phyloP scores from a whole-genome alignment of 2,329 filamentous ascomycete genomes.

The Apiospora marii region DNA sequence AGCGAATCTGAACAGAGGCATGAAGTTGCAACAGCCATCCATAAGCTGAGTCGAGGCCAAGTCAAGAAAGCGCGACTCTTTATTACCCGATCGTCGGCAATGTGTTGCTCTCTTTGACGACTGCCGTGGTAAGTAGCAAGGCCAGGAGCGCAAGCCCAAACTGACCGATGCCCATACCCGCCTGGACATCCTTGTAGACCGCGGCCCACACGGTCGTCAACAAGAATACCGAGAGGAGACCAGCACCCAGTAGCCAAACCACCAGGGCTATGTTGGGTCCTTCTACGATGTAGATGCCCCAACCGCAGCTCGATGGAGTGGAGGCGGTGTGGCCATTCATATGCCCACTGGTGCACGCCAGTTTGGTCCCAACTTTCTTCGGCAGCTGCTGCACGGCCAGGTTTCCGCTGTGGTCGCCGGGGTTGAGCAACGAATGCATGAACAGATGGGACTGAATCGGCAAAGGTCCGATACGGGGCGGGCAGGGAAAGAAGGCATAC shows the following conservation, averaged over 20 bases:
- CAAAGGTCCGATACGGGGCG: constrained; percentile 28
- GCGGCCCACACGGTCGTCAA: constrained; percentile 26
- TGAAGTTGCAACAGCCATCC: too few relatives aligned
- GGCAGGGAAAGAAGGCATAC: constrained; percentile 32
- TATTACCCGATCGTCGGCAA: not conserved
- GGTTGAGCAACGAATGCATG: constrained; percentile 35
- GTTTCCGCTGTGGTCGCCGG: constrained; percentile 29
- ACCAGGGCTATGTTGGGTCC: constrained; percentile 27
- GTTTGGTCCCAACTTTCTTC: constrained; percentile 28
- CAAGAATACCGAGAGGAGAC: constrained; percentile 25
- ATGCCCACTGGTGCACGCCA: not conserved
- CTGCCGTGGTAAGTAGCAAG: not conserved
- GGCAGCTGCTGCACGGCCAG: constrained; percentile 26
- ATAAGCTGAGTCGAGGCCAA: too few relatives aligned
- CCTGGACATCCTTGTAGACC: constrained; percentile 25
- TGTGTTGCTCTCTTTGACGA: not conserved
- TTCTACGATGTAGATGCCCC: constrained; percentile 32
- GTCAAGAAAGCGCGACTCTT: not conserved
- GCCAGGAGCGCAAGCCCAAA: constrained; percentile 25
- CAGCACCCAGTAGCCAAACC: not conserved
- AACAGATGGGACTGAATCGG: constrained; percentile 34
- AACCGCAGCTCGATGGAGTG: constrained; percentile 23
- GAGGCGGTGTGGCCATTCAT: constrained; percentile 19
- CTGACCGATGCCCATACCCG: constrained; percentile 29
- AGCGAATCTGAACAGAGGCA: too few relatives aligned